Conservation (phyloP, 2,329 filamentous ascomycete genomes). For the Alternaria metachromatica region DNA sequence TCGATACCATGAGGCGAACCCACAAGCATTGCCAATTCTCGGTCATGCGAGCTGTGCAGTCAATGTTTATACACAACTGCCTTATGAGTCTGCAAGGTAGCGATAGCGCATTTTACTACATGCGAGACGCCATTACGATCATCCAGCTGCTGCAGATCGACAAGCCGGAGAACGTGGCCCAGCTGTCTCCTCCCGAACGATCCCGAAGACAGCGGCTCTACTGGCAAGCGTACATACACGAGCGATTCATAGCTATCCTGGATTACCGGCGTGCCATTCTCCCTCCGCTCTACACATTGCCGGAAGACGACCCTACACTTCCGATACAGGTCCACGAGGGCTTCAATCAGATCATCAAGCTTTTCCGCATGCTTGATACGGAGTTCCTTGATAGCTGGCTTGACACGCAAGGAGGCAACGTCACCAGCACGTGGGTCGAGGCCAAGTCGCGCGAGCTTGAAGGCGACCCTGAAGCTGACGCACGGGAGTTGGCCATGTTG, state of each 20-base stretch:
- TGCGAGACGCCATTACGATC: constrained; percentile 58
- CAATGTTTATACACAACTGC: constrained; percentile 61
- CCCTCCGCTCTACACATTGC: constrained; percentile 48
- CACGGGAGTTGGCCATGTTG: constrained; percentile 48
- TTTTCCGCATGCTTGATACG: constrained; percentile 54
- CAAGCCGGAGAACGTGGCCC: constrained; percentile 44
- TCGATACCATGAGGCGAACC: constrained; percentile 48
- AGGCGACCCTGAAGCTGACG: constrained; percentile 45
- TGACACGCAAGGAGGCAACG: constrained; percentile 41
- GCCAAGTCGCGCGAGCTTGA: constrained; percentile 55
- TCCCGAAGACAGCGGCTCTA: constrained; percentile 59
- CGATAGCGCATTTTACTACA: constrained; percentile 59
- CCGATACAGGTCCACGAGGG: constrained; percentile 50
- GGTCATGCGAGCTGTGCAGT: constrained; percentile 58
- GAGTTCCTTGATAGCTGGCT: constrained; percentile 57
- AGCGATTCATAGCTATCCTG: constrained; percentile 62
- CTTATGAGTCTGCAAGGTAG: constrained; percentile 57
- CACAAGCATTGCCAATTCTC: constrained; percentile 51
- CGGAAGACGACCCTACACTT: constrained; percentile 51
- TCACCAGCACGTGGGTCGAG: constrained; percentile 55
- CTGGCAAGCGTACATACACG: constrained; percentile 64
- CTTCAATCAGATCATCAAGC: constrained; percentile 55
- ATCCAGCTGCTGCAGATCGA: constrained; percentile 50
- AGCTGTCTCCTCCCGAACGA: constrained; percentile 46
- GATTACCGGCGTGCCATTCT: constrained; percentile 56